Base-by-base conservation (phyloP, 2,329 filamentous ascomycete genomes). In the Juglanconis oblonga region DNA sequence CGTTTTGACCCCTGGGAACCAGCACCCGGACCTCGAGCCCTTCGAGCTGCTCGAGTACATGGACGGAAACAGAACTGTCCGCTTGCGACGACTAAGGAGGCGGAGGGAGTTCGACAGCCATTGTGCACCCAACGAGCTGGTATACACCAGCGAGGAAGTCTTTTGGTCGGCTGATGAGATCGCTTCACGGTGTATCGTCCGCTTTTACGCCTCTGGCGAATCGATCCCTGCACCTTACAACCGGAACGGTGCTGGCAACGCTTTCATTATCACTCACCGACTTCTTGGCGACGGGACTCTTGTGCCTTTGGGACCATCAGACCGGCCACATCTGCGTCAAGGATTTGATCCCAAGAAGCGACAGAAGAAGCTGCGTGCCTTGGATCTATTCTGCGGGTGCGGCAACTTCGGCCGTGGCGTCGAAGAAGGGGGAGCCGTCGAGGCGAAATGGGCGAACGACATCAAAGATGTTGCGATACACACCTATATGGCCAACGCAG, bases 371-470 rank as follows among this genome's bases (percentile, higher is more conserved):
- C 76, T 90, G 8, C 76, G 75, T 5, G 88, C 87, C 0, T 73
- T 94, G 3, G 89, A 92, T 64, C 75, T 95, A 0, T 96, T 91
- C 67, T 91, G 88, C 65, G 91, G 91, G 1, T 87, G 88, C 17
- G 91, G 91, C 0, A 92, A 88, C 55, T 86, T 95, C 55, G 91
- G 90, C 5, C 81, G 89, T 35, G 91, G 90, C 0, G 76, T 96
- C 0, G 90, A 92, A 70, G 89, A 92, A 56, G 85, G 84, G 1
- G 85, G 86, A 0, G 85, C 79, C 0, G 79, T 92, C 0, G 70
- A 85, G 32, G 89, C 89, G 70, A 76, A 79, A 3, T 89, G 84
- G 77, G 85, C 85, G 0, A 87, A 93, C 32, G 91, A 96, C 67
- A 84, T 85, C 60, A 83, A 81, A 58, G 65, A 74, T 0, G 73